phyloP scores from a whole-genome alignment of 2,329 filamentous ascomycete genomes.

The Sarocladiaceae sp. region DNA sequence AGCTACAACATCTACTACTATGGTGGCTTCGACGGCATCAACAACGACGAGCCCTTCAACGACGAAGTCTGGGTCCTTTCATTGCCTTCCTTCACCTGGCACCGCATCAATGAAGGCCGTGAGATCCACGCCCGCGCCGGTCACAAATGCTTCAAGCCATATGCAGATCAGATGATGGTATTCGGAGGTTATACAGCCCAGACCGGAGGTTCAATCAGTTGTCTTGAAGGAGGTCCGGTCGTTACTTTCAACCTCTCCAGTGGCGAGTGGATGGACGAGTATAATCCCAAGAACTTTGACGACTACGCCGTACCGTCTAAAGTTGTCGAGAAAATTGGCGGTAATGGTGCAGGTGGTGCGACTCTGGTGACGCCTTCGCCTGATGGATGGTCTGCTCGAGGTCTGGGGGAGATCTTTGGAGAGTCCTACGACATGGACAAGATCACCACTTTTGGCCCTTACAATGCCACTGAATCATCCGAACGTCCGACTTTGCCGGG shows the following conservation, averaged over 20 bases:
- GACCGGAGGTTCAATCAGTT: conserved; percentile 26
- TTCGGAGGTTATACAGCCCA: conserved; percentile 60
- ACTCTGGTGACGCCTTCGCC: conserved; percentile 61
- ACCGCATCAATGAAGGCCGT: conserved; percentile 45
- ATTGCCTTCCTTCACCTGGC: conserved; percentile 78
- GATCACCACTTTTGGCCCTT: conserved; percentile 59
- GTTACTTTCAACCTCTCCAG: conserved; percentile 71
- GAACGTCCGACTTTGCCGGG: conserved; percentile 15
- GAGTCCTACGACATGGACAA: conserved; percentile 51
- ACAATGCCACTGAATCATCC: conserved; percentile 31
- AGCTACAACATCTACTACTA: conserved; percentile 85
- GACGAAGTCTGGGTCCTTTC: conserved; percentile 80
- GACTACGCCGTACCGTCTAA: conserved; percentile 66
- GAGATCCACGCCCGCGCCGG: conserved; percentile 59
- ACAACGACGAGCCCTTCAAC: conserved; percentile 32
- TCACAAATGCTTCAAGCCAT: conserved; percentile 70
- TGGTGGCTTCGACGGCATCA: conserved; percentile 63
- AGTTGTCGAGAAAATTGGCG: conserved; percentile 64
- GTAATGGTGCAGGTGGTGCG: conserved; percentile 61
- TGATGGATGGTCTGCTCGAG: conserved; percentile 43
- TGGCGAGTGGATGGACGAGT: conserved; percentile 64
- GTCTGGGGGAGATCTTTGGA: conserved; percentile 50
- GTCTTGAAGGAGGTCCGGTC: conserved; percentile 49
- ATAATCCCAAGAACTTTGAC: conserved; percentile 58
- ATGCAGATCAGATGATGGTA: conserved; percentile 76